Evolutionary conservation across 2,329 filamentous ascomycete species (phyloP), one percentile per base, ranked within the genome.

Genomic region (Aspergillus novofumigatus): DNA sequence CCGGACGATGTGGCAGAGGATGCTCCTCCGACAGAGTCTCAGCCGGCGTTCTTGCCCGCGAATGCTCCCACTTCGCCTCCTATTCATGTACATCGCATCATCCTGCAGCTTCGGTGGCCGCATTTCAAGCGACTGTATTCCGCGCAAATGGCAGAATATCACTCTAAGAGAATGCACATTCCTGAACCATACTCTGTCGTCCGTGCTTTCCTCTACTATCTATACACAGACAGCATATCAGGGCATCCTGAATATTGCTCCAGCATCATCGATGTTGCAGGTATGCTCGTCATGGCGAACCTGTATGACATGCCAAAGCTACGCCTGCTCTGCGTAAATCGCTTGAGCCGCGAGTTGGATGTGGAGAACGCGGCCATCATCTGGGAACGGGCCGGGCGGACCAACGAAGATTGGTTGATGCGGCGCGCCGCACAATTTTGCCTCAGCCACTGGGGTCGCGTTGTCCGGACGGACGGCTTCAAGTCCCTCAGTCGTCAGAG

Each of bases 231-330:
- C 73, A 93, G 88, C 65, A 97, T 99, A 64, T 72, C 75, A 2
- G 75, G 73, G n/a, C 77, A 80, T 57, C 84, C 85, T 0, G 83
- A 88, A 51, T 80, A 80, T 60, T 84, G 83, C 49, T 80, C 84
- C 0, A 80, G 77, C 8, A 84, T 97, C 21, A 85, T 87, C 29
- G 92, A 97, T 65, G 92, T 97, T 14, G 93, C 94, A 0, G 93
- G 94, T 8, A 86, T 99, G 74, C 83, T 99, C 3, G 93, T 99
- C 62, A 95, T 99, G 90, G 92, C 92, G 47, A 97, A 97, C 72
- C 90, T 97, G 49, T 99, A 99, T 77, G 93, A 97, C 70, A 95
- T 99, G 78, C 92, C 92, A 1, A 91, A 94, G 64, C 85, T 99
- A 25, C 89, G 93, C 21, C 83, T 96, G 7, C 82, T 97, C 1